These are phyloP conservation scores for Saccharomyces hybrid DNA, from an alignment of 1,139 yeast genomes.

Conservation along the genomic window DNA sequence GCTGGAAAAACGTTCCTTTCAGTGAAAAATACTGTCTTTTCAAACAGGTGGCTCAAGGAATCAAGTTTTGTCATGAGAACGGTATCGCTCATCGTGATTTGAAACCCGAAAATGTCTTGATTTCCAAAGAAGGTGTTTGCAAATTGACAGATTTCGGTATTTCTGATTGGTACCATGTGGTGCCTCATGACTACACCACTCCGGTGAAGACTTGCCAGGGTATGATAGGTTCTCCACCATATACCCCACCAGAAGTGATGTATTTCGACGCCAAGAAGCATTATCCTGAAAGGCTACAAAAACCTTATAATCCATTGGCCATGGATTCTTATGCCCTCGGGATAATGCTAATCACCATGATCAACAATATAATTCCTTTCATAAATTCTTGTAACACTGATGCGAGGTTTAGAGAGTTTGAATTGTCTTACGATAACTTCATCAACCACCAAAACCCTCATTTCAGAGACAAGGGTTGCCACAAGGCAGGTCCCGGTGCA, in stretches of 20 bases:
- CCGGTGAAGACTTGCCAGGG: constrained; percentile 38
- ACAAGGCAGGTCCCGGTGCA: constrained; percentile 52
- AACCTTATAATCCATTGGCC: constrained; percentile 55
- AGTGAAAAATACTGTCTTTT: constrained; percentile 46
- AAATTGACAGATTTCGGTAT: constrained; percentile 75
- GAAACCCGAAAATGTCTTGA: constrained; percentile 84
- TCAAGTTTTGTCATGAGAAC: constrained; percentile 65
- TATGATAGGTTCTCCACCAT: constrained; percentile 73
- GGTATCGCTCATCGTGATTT: constrained; percentile 88
- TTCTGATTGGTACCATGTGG: constrained; percentile 54
- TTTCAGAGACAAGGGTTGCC: constrained; percentile 42
- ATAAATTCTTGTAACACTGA: constrained; percentile 44
- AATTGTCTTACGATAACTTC: constrained; percentile 45
- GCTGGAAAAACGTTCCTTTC: constrained; percentile 44
- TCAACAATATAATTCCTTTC: constrained; percentile 57
- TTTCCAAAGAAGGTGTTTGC: constrained; percentile 48
- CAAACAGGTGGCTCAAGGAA: constrained; percentile 43
- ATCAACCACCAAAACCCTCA: constrained; percentile 41
- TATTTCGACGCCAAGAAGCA: constrained; percentile 35
- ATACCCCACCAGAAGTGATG: constrained; percentile 72
- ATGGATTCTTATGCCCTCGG: constrained; percentile 75
- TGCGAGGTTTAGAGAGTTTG: constrained; percentile 50
- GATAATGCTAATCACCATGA: constrained; percentile 50
- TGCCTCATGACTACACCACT: constrained; percentile 45
- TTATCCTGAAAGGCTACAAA: constrained; percentile 24